phyloP scores from a whole-genome alignment of 352 stramenopile genomes.

The Pythium insidiosum region DNA sequence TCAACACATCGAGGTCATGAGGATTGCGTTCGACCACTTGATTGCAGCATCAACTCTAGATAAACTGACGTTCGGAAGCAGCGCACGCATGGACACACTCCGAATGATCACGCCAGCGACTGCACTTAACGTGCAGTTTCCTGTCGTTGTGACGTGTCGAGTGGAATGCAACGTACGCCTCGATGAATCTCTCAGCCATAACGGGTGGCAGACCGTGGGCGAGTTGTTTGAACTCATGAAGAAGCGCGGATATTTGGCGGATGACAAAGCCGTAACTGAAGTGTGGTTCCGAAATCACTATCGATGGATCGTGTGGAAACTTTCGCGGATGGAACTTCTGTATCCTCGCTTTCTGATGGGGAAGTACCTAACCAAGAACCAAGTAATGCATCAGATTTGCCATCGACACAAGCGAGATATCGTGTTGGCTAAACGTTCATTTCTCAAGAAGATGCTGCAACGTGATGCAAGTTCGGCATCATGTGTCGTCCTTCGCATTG shows the following conservation, averaged over 20 bases:
- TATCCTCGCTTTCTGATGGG: constrained; percentile 39
- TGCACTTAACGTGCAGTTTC: no score
- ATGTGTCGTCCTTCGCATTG: constrained; percentile 61
- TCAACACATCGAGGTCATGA: background rate
- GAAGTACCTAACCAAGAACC: constrained; percentile 49
- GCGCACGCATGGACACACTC: no score
- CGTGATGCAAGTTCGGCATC: constrained; percentile 53
- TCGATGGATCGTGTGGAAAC: constrained; percentile 67
- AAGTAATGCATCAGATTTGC: constrained; percentile 47
- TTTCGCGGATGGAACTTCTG: constrained; percentile 40
- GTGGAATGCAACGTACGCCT: no score
- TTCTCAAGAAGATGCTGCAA: constrained; percentile 64
- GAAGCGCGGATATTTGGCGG: constrained; percentile 16
- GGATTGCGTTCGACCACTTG: background rate
- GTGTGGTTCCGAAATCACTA: constrained; percentile 71
- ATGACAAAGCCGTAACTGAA: constrained; percentile 24
- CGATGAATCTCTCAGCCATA: background rate
- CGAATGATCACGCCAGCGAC: no score
- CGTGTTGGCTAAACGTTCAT: constrained; percentile 32
- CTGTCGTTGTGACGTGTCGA: no score
- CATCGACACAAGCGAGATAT: constrained; percentile 49
- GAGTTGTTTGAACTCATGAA: constrained; percentile 35
- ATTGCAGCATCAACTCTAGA: no score
- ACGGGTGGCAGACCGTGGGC: constrained; percentile 4
- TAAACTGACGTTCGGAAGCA: no score